phyloP scores from a whole-genome alignment of 768 basidiomycete species.

The Trametes cubensis region DNA sequence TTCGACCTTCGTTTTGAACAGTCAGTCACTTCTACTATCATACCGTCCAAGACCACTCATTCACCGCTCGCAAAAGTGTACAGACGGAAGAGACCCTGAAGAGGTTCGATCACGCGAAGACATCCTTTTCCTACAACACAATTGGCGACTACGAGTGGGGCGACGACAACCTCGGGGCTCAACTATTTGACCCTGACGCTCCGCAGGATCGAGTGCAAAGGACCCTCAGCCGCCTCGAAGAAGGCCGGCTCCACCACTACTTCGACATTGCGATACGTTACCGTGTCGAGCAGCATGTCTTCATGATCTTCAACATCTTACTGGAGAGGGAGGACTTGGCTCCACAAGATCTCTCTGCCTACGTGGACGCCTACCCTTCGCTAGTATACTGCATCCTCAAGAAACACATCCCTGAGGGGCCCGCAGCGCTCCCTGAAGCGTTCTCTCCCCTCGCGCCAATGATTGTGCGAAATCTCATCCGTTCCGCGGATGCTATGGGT shows the following conservation, averaged over 20 bases:
- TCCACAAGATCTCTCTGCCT: constrained; percentile 37
- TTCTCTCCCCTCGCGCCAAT: constrained; percentile 30
- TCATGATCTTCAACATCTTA: constrained; percentile 50
- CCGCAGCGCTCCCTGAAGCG: constrained; percentile 35
- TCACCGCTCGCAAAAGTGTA: constrained; percentile 33
- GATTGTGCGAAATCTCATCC: constrained; percentile 52
- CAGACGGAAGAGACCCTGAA: constrained; percentile 33
- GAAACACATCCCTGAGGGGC: constrained; percentile 46
- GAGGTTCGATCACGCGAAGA: constrained; percentile 27
- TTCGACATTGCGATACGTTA: constrained; percentile 45
- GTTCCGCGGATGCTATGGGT: constrained; percentile 55
- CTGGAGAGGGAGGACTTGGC: constrained; percentile 35
- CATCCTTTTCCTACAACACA: constrained; percentile 26
- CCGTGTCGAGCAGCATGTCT: constrained; percentile 57
- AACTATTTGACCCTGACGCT: constrained; percentile 30
- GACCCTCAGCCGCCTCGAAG: constrained; percentile 1
- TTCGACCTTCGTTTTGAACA: constrained; percentile 72
- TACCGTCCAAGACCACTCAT: constrained; percentile 44
- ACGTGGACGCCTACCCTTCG: constrained; percentile 55
- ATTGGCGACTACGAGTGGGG: constrained; percentile 29
- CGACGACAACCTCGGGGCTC: constrained; percentile 38
- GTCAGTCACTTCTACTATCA: constrained; percentile 46
- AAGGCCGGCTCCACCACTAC: constrained; percentile 20
- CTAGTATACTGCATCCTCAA: constrained; percentile 59
- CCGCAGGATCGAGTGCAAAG: constrained; percentile 6